A percentile compares a stretch with the other conserved stretches of the same genome.
These are phyloP conservation scores for Penicillium janthinellum DNA, from an alignment of 2,329 filamentous ascomycete genomes.

Conservation along the genomic window DNA sequence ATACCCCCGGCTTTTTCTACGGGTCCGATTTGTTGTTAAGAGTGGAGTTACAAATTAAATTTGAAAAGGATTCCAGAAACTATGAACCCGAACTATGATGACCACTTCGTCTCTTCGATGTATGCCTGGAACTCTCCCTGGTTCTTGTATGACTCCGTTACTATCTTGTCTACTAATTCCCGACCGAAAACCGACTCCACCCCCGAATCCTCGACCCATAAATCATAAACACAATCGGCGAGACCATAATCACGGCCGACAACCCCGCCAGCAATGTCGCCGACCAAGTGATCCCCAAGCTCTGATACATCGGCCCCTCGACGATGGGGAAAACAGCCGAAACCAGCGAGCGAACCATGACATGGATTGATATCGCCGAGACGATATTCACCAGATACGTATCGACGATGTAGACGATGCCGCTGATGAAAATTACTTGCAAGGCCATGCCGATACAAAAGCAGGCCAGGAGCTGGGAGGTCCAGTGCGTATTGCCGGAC, in stretches of 20 bases:
- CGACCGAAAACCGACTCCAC: constrained; percentile 29
- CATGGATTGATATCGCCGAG: constrained; percentile 39
- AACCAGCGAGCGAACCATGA: constrained; percentile 36
- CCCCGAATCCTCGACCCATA: constrained; percentile 25
- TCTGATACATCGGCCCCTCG: constrained; percentile 23
- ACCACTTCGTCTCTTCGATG: neutral
- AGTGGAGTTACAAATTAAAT: neutral
- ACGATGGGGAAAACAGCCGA: constrained; percentile 33
- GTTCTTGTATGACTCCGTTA: neutral
- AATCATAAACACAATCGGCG: constrained; percentile 41
- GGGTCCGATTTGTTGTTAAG: constrained; percentile 1
- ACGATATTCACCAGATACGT: constrained; percentile 39
- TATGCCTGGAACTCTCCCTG: neutral
- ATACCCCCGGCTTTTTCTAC: constrained; percentile 23
- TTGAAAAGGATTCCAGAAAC: too few species aligned
- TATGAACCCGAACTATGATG: too few species aligned
- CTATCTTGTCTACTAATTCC: neutral
- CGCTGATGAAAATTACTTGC: constrained; percentile 43
- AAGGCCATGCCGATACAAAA: constrained; percentile 45
- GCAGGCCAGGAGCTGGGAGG: constrained; percentile 46
- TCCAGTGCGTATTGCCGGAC: constrained; percentile 45
- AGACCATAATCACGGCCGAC: constrained; percentile 69
- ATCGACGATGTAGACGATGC: constrained; percentile 43
- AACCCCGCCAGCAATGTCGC: constrained; percentile 23
- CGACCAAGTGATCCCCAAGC: constrained; percentile 24